Evolutionary conservation across 805 yeast genomes (phyloP).

Genomic region (Yarrowia alimentaria): DNA sequence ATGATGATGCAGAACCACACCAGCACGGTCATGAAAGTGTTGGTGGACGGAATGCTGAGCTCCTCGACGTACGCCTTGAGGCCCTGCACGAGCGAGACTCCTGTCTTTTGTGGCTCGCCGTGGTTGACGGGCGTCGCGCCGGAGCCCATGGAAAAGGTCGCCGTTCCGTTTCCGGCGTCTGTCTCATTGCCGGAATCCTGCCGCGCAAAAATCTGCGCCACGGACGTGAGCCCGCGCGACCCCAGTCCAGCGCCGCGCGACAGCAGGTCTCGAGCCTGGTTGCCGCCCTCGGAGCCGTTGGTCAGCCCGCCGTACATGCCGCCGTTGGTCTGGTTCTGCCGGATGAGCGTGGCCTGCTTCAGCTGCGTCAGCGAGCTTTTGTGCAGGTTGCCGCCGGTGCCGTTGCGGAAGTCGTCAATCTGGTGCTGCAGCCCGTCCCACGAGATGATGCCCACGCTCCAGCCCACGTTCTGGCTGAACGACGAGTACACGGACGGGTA

Average conservation of each 20-base stretch:
- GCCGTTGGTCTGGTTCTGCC: constrained; percentile 29
- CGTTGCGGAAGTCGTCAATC: constrained; percentile 36
- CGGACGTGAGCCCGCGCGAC: too few relatives aligned
- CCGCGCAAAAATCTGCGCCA: constrained; percentile 29
- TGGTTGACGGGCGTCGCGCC: constrained; percentile 28
- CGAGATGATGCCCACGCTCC: constrained; percentile 39
- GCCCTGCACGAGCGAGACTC: constrained; percentile 34
- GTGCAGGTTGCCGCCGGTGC: constrained; percentile 39
- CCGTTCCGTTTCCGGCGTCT: constrained; percentile 21
- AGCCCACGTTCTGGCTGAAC: constrained; percentile 39
- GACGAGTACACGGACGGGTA: constrained; percentile 39
- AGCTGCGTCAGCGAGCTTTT: constrained; percentile 24
- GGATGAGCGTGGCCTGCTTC: constrained; percentile 30
- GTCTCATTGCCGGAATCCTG: constrained; percentile 4
- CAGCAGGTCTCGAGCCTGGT: too few relatives aligned
- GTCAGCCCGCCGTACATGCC: constrained; percentile 26
- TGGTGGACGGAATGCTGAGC: constrained; percentile 37
- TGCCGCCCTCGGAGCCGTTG: too few relatives aligned
- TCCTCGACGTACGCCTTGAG: constrained; percentile 38
- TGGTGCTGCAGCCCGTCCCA: constrained; percentile 38
- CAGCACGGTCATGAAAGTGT: constrained; percentile 38
- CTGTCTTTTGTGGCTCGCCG: constrained; percentile 10
- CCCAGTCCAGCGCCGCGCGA: too few relatives aligned
- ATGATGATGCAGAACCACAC: constrained; percentile 39
- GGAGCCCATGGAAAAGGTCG: constrained; percentile 20